Base-by-base conservation (phyloP, 148 eudicot species). In the Rheum nobile region DNA sequence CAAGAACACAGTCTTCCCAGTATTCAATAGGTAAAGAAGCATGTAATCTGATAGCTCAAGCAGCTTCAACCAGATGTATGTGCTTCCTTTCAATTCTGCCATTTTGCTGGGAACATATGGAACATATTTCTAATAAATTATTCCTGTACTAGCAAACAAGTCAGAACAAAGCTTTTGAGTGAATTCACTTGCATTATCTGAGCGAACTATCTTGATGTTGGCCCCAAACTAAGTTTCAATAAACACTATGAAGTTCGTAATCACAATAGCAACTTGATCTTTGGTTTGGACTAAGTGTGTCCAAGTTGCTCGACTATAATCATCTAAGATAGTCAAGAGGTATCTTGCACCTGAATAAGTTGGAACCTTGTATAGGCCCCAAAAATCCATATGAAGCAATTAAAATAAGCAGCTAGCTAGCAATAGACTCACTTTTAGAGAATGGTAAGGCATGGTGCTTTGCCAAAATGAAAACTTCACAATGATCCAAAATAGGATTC, bases 1-100 rank as follows among this genome's bases (percentile, higher is more conserved):
- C 13, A 6, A 43, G 13, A 63, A 88, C 88, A 91, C 82, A 84
- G 71, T 74, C 63, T 17, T 8, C 47, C 5, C 5, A 43, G 13
- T 8, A 13, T 2, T 9, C 1, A 10, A 43, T 9, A 43, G 47
- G 47, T 43, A 43, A 43, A 43, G 7, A 4, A 6, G 14, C 47
- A 43, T 43, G 47, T 10, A 43, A 43, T 43, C 47, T 6, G 47
- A 43, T 7, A 6, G 47, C 47, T 8, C 47, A 6, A 6, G 47
- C 47, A 8, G 47, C 6, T 8, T 43, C 47, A 8, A 43, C 1
- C 11, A 43, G 13, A 43, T 43, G 47, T 1, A 4, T 4, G 6
- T 43, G 47, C 47, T 43, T 43, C 47, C 47, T 43, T 8, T 43
- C 47, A 43, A 43, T 8, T 2, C 14, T 4, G 1, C 2, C 47